Base-by-base conservation (phyloP, 2,329 filamentous ascomycete genomes). In the Talaromyces sp. region DNA sequence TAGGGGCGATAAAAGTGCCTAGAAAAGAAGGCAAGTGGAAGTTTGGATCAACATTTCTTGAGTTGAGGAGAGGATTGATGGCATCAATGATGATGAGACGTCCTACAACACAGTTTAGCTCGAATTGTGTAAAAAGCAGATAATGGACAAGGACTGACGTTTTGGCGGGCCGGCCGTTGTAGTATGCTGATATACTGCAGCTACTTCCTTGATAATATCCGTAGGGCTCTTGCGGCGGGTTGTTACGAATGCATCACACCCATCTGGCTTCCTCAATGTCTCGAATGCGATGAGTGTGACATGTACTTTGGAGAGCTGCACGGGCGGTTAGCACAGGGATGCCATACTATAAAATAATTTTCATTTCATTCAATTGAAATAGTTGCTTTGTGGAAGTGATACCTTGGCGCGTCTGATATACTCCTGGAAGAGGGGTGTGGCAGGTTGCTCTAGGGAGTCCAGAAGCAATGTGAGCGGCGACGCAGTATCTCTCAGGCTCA, bases 401-500 rank as follows among this genome's bases (percentile, higher is more conserved):
- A 89, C 90, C 77, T 87, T 89, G 49, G 89, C 90, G 63, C 92
- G 82, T 42, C 80, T 78, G 49, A 89, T 83, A 71, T 93, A 90
- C 71, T 96, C 91, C 16, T 78, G 75, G 2, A 93, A 59, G 3
- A 96, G 75, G 0, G 86, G 86, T 27, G 79, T 80, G 6, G 86
- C 89, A 22, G 86, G 85, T 74, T 96, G 91, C 74, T 96, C 91
- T 27, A 97, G 79, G 30, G 82, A 90, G 72, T 97, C 93, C 51
- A 96, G 80, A 3, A 97, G 75, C 22, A 97, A 78, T 0, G 92
- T 97, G 65, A 97, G 85, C 2, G 93, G 93, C 44, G 91, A 96
- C 13, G 88, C 86, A 51, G 85, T 86, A 71, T 94, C 89, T 57
- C 90, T 83, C 51, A 90, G 78, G 66, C 86, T 90, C 58, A 96